Base-by-base conservation (phyloP, 306 rosid species). In the Senna siamea region DNA sequence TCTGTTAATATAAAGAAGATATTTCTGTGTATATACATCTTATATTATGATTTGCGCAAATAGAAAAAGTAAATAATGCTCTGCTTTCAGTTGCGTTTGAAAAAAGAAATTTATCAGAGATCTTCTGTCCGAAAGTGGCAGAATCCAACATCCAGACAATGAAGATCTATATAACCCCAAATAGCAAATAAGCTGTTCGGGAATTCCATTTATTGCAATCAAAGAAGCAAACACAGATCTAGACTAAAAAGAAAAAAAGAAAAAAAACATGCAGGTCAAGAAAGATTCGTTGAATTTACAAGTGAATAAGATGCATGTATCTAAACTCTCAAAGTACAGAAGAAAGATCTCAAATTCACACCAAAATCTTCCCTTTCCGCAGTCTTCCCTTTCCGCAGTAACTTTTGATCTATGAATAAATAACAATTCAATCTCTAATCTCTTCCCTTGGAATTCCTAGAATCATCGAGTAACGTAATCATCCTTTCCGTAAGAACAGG, bases 401-500 rank as follows among this genome's bases (percentile, higher is more conserved):
- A n/a, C n/a, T n/a, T n/a, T n/a, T n/a, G n/a, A n/a, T 7, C 43
- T 9, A 30, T 15, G 48, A 61, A 17, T 19, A 18, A 15, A 2
- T 13, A 2, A 18, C 5, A 15, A 37, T 30, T 66, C 41, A 50
- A 13, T n/a, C 40, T 37, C 40, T 37, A 37, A 13, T n/a, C 34
- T 38, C 51, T 19, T 46, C 10, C 18, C 60, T 59, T 69, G 56
- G 74, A 41, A 57, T 26, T 15, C 11, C 23, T 13, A 26, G 55
- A 15, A 44, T 63, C 47, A 9, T 34, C 18, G 26, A 67, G 35
- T 4, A 77, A 7, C 7, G 60, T 46, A 10, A 58, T 67, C 60
- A 50, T 7, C 18, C 12, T 52, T 4, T 74, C 61, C 20, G 77
- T 46, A 30, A 56, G 72, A 62, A 54, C 6, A 0, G 80, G 72